Conservation (phyloP, 371 early-diverging fungal genomes). For the Sporodiniella umbellata region DNA sequence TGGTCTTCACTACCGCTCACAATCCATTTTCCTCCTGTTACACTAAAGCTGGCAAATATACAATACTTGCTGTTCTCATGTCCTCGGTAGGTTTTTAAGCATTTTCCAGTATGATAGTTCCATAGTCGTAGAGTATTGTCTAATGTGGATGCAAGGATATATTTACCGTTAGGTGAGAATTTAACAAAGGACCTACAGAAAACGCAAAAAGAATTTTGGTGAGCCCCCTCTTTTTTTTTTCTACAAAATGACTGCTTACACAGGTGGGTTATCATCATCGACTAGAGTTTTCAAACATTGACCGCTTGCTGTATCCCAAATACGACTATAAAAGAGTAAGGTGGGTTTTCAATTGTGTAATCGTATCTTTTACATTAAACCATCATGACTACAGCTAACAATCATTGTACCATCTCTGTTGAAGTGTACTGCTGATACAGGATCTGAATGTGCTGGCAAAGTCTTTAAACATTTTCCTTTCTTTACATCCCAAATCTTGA, state of each 20-base stretch:
- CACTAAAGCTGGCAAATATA: constrained; percentile 88
- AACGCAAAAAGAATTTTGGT: no score
- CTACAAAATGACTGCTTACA: constrained; percentile 48
- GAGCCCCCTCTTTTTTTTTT: neutral
- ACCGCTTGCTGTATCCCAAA: constrained; percentile 96
- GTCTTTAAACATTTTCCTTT: constrained; percentile 86
- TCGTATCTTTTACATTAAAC: constrained; percentile 92
- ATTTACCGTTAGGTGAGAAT: constrained; percentile 98
- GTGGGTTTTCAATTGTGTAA: no score
- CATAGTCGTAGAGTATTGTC: constrained; percentile 94
- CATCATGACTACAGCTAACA: constrained; percentile 93
- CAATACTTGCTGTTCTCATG: constrained; percentile 92
- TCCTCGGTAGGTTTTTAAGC: constrained; percentile 90
- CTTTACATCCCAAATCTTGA: constrained; percentile 95
- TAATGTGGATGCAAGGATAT: constrained; percentile 90
- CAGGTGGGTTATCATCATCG: constrained; percentile 92
- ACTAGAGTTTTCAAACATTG: constrained; percentile 95
- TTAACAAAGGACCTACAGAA: constrained; percentile 85
- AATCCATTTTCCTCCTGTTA: constrained; percentile 94
- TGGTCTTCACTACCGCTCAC: constrained; percentile 95
- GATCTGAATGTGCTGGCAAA: constrained; percentile 94
- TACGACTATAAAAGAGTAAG: constrained; percentile 59
- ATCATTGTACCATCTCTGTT: constrained; percentile 96
- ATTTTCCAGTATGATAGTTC: constrained; percentile 91
- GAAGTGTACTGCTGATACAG: constrained; percentile 94